Conservation (phyloP, 352 stramenopile species). For the Pythium apleroticum region DNA sequence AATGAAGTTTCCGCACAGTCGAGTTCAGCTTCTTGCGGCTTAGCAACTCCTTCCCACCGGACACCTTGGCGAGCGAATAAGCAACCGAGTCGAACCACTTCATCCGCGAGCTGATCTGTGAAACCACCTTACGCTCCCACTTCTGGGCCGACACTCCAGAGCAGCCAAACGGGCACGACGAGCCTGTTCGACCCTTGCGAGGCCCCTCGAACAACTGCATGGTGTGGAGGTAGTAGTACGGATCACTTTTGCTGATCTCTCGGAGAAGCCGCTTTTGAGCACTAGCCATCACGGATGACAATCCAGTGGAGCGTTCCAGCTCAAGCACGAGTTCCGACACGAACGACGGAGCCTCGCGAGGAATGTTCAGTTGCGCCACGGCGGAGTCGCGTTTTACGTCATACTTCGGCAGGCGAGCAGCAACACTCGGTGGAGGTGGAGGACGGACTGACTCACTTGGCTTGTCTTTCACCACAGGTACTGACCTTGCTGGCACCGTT, state of each 20-base stretch:
- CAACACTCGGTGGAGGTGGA: neutral
- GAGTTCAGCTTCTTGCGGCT: constrained; percentile 85
- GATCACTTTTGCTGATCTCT: constrained; percentile 65
- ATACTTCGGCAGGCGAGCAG: neutral
- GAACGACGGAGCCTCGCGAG: constrained; percentile 16
- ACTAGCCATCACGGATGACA: constrained; percentile 67
- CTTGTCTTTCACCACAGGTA: neutral
- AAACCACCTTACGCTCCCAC: constrained; percentile 71
- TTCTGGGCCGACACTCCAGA: constrained; percentile 44
- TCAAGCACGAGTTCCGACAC: constrained; percentile 36
- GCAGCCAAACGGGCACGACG: constrained; percentile 60
- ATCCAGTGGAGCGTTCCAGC: constrained; percentile 41
- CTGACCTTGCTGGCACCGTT: neutral
- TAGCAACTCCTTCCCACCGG: constrained; percentile 52
- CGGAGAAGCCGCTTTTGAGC: constrained; percentile 58
- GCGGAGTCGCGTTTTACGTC: neutral
- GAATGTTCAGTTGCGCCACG: constrained; percentile 8
- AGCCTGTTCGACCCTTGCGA: constrained; percentile 13
- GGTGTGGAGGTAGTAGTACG: constrained; percentile 71
- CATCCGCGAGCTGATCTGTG: constrained; percentile 78
- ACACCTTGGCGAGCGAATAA: constrained; percentile 66
- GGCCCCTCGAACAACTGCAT: constrained; percentile 23
- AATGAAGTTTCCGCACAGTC: constrained; percentile 75
- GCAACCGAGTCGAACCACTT: constrained; percentile 76
- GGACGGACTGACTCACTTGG: neutral